Evolutionary conservation across 345 rosid genomes (phyloP).

Genomic region (Salix viminalis): DNA sequence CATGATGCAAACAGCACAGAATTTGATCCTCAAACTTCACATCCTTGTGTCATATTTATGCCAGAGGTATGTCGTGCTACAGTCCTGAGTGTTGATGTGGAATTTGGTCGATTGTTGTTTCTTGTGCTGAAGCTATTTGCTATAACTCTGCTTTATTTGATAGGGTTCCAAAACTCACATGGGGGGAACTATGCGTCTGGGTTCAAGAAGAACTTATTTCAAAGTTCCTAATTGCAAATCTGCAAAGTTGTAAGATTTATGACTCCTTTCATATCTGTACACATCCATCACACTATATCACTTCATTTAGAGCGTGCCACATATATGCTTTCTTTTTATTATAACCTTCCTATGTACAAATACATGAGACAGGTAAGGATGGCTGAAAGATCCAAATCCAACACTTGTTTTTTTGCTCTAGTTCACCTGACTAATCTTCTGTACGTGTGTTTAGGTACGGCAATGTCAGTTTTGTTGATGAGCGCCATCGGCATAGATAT

Average conservation of each 20-base stretch:
- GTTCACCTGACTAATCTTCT: not conserved
- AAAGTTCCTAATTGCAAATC: slow-evolving; percentile 65
- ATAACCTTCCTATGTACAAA: not conserved
- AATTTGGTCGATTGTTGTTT: not conserved
- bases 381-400: not conserved
- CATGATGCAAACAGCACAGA: slow-evolving; percentile 80
- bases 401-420: not conserved
- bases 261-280: not conserved
- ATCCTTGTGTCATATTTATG: slow-evolving; percentile 89
- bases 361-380: not conserved
- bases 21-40: slow-evolving; percentile 68
- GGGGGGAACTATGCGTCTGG: slow-evolving; percentile 99
- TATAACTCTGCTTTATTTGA: not conserved
- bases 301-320: not conserved
- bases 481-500: slow-evolving; percentile 90
- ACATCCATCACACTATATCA: not conserved
- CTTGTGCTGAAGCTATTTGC: not conserved
- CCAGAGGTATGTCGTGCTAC: slow-evolving; percentile 58
- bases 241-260: slow-evolving; percentile 64
- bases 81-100: not conserved
- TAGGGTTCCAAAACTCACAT: slow-evolving; percentile 96
- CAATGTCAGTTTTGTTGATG: slow-evolving; percentile 55
- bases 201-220: slow-evolving; percentile 79
- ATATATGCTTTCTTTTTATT: not conserved
- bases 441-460: slow-evolving; percentile 51